Conservation (phyloP, 2,329 filamentous ascomycete genomes). For the Didymosphaeria variabile region DNA sequence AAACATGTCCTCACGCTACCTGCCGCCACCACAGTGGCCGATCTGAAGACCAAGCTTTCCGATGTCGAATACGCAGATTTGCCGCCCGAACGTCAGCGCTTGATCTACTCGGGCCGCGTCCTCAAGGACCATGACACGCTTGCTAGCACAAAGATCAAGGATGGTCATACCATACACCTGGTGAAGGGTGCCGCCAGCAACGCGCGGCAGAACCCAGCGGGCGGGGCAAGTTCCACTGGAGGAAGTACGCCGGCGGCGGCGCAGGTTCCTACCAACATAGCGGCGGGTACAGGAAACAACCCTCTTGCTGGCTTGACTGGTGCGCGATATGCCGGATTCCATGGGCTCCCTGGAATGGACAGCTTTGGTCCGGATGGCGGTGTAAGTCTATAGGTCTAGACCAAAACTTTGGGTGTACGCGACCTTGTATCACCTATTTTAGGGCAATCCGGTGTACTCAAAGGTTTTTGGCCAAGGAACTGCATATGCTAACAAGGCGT, state of each 20-base stretch:
- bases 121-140: slow-evolving; percentile 94
- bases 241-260: slow-evolving; percentile 61
- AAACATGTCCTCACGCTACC: slow-evolving; percentile 85
- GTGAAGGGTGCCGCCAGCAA: slow-evolving; percentile 97
- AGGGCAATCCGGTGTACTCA: background rate
- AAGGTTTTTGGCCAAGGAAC: background rate
- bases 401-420: background rate
- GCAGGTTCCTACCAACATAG: slow-evolving; percentile 78
- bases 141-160: slow-evolving; percentile 90
- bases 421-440: background rate
- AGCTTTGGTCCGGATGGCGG: slow-evolving; percentile 95
- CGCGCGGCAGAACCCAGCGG: slow-evolving; percentile 65
- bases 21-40: slow-evolving; percentile 77
- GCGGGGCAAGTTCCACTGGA: slow-evolving; percentile 43
- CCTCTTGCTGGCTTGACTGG: slow-evolving; percentile 90
- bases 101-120: slow-evolving; percentile 97
- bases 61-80: slow-evolving; percentile 84
- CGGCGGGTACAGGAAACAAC: slow-evolving; percentile 81
- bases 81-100: slow-evolving; percentile 84
- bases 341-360: slow-evolving; percentile 84
- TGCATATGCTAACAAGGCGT: slow-evolving; percentile 28
- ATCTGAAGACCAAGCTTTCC: slow-evolving; percentile 90
- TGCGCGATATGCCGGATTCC: slow-evolving; percentile 90
- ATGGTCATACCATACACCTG: slow-evolving; percentile 93
- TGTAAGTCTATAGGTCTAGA: slow-evolving; percentile 65